Base-by-base conservation (phyloP, 257 asterid genomes). In the Plectranthus barbatus region DNA sequence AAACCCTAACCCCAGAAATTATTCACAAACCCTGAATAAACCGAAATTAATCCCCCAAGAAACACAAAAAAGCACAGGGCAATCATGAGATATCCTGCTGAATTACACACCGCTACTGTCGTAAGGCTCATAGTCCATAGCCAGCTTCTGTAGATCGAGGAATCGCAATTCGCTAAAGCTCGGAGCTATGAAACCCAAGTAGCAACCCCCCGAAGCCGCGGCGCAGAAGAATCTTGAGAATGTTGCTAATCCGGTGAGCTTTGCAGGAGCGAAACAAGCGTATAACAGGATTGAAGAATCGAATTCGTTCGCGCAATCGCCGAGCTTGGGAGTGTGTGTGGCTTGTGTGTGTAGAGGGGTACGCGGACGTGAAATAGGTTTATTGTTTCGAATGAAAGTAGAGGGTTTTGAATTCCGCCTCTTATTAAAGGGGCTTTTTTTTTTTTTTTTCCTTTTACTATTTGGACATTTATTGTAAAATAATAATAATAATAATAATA, bases 71-170 rank as follows among this genome's bases (percentile, higher is more conserved):
- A 49, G 55, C 41, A 46, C 51, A 17, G 48, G 57, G 33, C 20
- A 21, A 31, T 2, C 66, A 46, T 5, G 50, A 31, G 14, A 11
- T 0, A 19, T 49, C 46, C 15, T 14, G 24, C 37, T 15, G 19
- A 67, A 77, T 58, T 53, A 76, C 87, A 77, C 68, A 90, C 97
- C 97, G 53, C 97, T 87, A 77, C 89, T 82, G 77, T 80, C 93
- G 57, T 55, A 82, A 17, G 87, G 75, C 76, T 76, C 86, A 78
- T 82, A 85, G 65, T 80, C 93, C 97, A 90, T 90, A 79, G 88
- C 93, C 87, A 82, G 79, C 79, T 71, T 74, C 65, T n/a, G 55
- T 56, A 17, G 68, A 52, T 63, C 74, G 44, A 73, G 61, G 54
- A 74, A 39, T 70, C 67, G 46, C 23, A 51, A 60, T 29, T 58